Evolutionary conservation across 768 basidiomycete species (phyloP), one percentile per base, ranked within the genome.

Genomic region (Panaeolus cyanescens): DNA sequence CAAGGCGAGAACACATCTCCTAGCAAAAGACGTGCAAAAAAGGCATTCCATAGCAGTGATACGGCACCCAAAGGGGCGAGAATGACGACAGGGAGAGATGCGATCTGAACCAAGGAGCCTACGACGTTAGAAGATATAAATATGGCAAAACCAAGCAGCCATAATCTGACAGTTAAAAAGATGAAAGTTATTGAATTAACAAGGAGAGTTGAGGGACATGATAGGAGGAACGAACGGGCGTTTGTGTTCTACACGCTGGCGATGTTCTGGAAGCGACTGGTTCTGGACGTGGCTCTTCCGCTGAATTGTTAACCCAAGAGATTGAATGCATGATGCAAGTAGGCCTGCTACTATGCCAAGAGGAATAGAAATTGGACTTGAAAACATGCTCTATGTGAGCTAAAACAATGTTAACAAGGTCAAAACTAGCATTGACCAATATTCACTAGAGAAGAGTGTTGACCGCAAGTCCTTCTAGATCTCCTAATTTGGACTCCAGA

Each of bases 21-120:
- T 12, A 96, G 83, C 37, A 96, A 82, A 37, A 96, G 68, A 31
- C 87, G 83, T 15, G 95, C 94, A 70, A 96, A 95, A 68, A 96
- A 85, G 4, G 95, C 95, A 72, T 98, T 98, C 92, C 92, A 96
- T 30, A 98, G 84, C 30, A 98, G 84, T 2, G 92, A 94, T 31
- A 96, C 91, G 0, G 95, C 95, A 10, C 95, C 95, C 4, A 98
- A 83, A 0, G 95, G 95, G 0, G 95, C 95, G 56, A 98, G 89
- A 59, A 98, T 93, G 62, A 96, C 95, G 64, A 98, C 93, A 2
- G 95, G 95, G 12, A 98, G 85, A 2, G 94, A 92, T 8, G 93
- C 94, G 39, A 98, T 93, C 77, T 96, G 95, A 65, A 96, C 91
- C 34, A 96, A 75, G 1, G 93, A 95, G 6, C 93, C 92, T 54